Percentiles rank a stretch among this genome's conserved stretches.
Conservation (phyloP, 352 stramenopile species). For the Peronosclerospora sorghi region DNA sequence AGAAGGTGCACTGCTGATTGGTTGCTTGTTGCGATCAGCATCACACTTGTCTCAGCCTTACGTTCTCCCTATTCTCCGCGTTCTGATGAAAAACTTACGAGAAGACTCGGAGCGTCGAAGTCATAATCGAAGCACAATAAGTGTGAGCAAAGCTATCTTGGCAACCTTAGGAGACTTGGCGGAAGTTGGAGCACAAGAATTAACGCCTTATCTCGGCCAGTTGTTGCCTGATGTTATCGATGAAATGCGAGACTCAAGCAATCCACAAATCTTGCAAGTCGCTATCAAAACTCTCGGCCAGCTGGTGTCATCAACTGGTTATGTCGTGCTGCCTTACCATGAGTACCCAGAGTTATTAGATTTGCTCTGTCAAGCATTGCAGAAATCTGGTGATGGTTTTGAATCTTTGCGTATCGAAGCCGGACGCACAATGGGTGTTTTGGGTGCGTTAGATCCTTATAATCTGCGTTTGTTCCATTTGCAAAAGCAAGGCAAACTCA, state of each 20-base stretch:
- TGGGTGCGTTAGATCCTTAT: slow-evolving; percentile 78
- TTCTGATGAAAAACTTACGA: slow-evolving; percentile 81
- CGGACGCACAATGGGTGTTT: slow-evolving; percentile 63
- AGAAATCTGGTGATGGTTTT: slow-evolving; percentile 74
- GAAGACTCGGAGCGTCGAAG: slow-evolving; percentile 63
- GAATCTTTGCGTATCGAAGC: slow-evolving; percentile 70
- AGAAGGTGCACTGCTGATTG: slow-evolving; percentile 71
- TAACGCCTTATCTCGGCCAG: slow-evolving; percentile 77
- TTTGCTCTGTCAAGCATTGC: slow-evolving; percentile 58
- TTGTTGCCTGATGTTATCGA: slow-evolving; percentile 81
- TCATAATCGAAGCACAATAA: slow-evolving; percentile 64
- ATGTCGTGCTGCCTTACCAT: slow-evolving; percentile 74
- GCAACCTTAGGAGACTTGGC: slow-evolving; percentile 73
- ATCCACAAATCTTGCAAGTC: slow-evolving; percentile 76
- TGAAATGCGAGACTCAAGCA: slow-evolving; percentile 77
- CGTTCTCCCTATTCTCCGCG: slow-evolving; percentile 74
- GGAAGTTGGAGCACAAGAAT: slow-evolving; percentile 61
- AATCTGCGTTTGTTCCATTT: slow-evolving; percentile 77
- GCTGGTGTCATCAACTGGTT: slow-evolving; percentile 72
- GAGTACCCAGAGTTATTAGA: slow-evolving; percentile 80
- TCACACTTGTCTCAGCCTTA: slow-evolving; percentile 75
- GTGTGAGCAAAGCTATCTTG: slow-evolving; percentile 77
- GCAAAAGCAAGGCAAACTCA: slow-evolving; percentile 67
- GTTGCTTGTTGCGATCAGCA: slow-evolving; percentile 66
- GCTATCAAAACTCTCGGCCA: slow-evolving; percentile 80